Evolutionary conservation across 495 filamentous ascomycete genomes (phyloP), one percentile per base, ranked within the genome.

Genomic region (Hypoxylon trugodes): DNA sequence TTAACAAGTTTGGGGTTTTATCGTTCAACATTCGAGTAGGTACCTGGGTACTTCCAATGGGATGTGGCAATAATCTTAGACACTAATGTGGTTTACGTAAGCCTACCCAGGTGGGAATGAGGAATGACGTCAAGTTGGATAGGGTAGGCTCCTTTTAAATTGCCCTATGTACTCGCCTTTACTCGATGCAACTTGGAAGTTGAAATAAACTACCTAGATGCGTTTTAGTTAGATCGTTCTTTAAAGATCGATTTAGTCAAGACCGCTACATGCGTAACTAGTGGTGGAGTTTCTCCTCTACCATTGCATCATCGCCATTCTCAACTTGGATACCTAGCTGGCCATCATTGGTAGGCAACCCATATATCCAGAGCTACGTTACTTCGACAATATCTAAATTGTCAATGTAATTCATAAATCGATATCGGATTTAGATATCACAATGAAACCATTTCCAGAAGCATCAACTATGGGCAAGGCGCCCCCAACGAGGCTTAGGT

Each of bases 221-320:
- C n/a, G n/a, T 43, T 24, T 10, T 46, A 38, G 21, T 36, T 49
- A 35, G 42, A 19, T 33, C 5, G 7, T 15, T 24, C 6, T 1
- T 4, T 37, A 10, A 9, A 32, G 50, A 24, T 19, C 28, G 45
- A 50, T 16, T 56, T 21, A 6, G 8, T 18, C 19, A 4, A 35
- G 55, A 51, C 51, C n/a, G n/a, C n/a, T 51, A 62, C 50, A 56
- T 62, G 59, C 59, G 59, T 62, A 62, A 62, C 35, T 4, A 26
- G 43, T 62, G 50, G 43, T 62, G 50, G 43, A 22, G 42, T 12
- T 15, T 8, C n/a, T n/a, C 35, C 26, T 30, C 18, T 47, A 13
- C 33, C n/a, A 62, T 63, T 63, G 37, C 59, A 63, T 63, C 59
- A 63, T 63, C 18, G 21, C 26, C 28, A 28, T 28, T 45, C 26